These are phyloP conservation scores for Eucalyptus coolabah DNA, from an alignment of 345 rosid genomes.

Conservation along the genomic window DNA sequence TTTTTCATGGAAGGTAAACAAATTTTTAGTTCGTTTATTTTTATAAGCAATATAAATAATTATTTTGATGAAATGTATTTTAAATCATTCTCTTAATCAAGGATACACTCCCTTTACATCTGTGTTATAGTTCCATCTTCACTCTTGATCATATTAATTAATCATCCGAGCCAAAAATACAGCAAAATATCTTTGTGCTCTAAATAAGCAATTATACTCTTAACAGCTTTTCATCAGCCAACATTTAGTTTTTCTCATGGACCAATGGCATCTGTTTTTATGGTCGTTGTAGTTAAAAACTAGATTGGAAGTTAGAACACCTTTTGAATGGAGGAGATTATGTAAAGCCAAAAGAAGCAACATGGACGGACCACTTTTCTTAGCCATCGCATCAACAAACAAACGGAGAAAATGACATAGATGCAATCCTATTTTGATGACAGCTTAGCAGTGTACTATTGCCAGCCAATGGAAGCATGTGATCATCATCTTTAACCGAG, in stretches of 20 bases:
- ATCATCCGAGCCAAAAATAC: too few species aligned
- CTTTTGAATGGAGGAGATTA: background rate
- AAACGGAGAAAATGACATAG: too few species aligned
- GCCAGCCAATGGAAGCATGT: too few species aligned
- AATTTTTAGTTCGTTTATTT: too few species aligned
- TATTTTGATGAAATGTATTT: too few species aligned
- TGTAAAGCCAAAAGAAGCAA: background rate
- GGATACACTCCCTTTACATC: background rate
- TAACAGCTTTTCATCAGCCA: background rate
- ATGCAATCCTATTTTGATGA: background rate
- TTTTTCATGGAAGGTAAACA: background rate
- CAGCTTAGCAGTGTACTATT: too few species aligned
- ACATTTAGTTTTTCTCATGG: background rate
- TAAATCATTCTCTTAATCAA: background rate
- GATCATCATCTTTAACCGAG: too few species aligned
- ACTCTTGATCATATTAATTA: rapidly evolving
- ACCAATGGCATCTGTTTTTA: background rate
- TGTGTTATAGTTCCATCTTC: background rate
- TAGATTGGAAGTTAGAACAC: background rate
- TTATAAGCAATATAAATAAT: too few species aligned
- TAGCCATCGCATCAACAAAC: background rate
- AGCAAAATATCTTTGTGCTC: too few species aligned
- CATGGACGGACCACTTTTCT: background rate
- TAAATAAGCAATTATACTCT: background rate
- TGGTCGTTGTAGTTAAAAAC: background rate